Percentiles rank a stretch among this genome's conserved stretches.
These are phyloP conservation scores for Mortierella sp. DNA, from an alignment of 371 early-diverging fungal genomes.

Conservation along the genomic window DNA sequence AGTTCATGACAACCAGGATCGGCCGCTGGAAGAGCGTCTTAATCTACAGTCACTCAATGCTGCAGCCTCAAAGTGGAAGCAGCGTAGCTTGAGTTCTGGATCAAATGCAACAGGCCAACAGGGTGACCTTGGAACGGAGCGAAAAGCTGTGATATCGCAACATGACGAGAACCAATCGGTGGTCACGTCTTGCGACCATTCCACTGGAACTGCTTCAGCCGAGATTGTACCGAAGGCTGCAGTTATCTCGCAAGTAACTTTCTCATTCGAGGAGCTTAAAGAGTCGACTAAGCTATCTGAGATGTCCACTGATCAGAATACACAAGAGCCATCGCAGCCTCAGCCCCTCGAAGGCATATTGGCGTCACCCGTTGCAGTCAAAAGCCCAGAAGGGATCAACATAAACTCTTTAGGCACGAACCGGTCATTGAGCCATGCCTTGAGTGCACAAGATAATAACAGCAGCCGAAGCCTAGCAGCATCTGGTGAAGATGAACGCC, in stretches of 20 bases:
- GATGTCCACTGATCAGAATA: not conserved
- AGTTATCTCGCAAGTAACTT: not conserved
- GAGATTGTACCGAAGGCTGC: not conserved
- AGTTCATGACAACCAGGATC: not conserved
- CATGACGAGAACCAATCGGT: not conserved
- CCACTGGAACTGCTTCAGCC: not conserved
- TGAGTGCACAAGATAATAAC: not conserved
- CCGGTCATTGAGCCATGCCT: conserved; percentile 2
- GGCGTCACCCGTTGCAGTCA: conserved; percentile 36
- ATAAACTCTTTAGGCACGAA: not conserved
- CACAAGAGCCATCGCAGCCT: not conserved
- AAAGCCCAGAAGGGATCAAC: conserved; percentile 13
- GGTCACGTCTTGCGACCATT: conserved; percentile 11
- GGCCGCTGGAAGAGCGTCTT: conserved; percentile 26
- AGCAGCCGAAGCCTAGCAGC: not conserved
- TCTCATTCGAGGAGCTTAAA: not conserved
- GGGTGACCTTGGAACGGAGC: not conserved
- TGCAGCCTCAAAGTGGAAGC: conserved; percentile 27
- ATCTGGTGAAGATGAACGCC: not conserved
- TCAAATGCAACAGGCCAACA: not conserved
- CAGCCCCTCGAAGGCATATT: conserved; percentile 7
- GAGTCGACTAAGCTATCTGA: no score
- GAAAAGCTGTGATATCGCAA: not conserved
- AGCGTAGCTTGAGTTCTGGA: conserved; percentile 2
- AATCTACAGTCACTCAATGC: conserved; percentile 32